phyloP scores from a whole-genome alignment of 2,329 filamentous ascomycete genomes.

The Penicillium sp. region DNA sequence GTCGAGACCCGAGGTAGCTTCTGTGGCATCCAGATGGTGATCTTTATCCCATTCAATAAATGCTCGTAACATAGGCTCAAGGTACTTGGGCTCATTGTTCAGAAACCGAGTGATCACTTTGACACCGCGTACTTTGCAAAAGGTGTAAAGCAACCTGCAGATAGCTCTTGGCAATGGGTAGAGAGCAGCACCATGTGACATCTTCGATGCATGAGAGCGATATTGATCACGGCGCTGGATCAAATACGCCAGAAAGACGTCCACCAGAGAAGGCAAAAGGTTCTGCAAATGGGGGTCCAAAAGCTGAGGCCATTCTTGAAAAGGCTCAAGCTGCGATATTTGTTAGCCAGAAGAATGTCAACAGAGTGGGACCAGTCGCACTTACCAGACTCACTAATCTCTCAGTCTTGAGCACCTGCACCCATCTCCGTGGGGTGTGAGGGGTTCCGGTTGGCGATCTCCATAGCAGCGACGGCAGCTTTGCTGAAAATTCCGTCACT shows the following conservation, averaged over 20 bases:
- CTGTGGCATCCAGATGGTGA: constrained; percentile 9
- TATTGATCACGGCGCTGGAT: constrained; percentile 39
- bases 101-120: constrained; percentile 89
- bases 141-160: constrained; percentile 73
- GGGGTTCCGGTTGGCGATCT: constrained; percentile 23
- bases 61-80: constrained; percentile 71
- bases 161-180: constrained; percentile 62
- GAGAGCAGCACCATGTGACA: constrained; percentile 33
- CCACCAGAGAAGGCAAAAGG: constrained; percentile 67
- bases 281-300: constrained; percentile 75
- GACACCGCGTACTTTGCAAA: constrained; percentile 90
- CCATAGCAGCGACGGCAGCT: constrained; percentile 42
- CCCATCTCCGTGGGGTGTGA: constrained; percentile 37
- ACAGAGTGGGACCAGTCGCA: no score
- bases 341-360: constrained; percentile 10
- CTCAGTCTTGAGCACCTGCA: constrained; percentile 33
- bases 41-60: constrained; percentile 56
- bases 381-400: constrained; percentile 39
- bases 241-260: constrained; percentile 67
- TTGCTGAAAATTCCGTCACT: constrained; percentile 38
- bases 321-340: constrained; percentile 62
- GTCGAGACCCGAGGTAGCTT: constrained; percentile 16
- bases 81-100: constrained; percentile 78
- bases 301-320: constrained; percentile 91
- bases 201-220: constrained; percentile 30